Base-by-base conservation (phyloP, 2,329 filamentous ascomycete genomes). In the Clathrospora elynae region DNA sequence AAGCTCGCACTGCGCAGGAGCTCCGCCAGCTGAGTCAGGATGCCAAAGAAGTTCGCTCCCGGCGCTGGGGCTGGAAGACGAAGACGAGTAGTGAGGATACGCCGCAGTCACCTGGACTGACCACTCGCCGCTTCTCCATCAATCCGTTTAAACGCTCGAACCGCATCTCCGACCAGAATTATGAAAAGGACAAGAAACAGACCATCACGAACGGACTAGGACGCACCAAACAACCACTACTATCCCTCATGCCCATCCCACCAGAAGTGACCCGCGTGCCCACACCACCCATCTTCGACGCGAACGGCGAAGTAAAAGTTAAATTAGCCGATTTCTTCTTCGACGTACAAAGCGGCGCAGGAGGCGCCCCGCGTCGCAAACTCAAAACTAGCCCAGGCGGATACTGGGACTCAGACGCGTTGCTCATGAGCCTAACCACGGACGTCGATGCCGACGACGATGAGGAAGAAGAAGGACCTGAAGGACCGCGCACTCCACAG, bases 251-350 rank as follows among this genome's bases (percentile, higher is more conserved):
- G 12, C 29, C 18, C 42, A 35, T 59, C 6, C 64, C 66, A 3
- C 64, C 64, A 6, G 66, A 58, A 1, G 24, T 59, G 0, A 28
- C 51, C 1, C 62, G 59, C 1, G 57, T 68, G 6, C 51, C 51
- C 8, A 68, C 64, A 1, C 62, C 66, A 1, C 60, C 64, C 0
- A 39, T 45, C 2, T 58, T 58, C 10, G 60, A 64, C 12, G 13
- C 53, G 7, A 43, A 46, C 6, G 48, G 56, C 18, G 58, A 64
- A 28, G 51, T 67, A 17, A 58, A 57, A 42, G 60, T 57, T 12
- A 64, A 64, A 35, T 49, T 67, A 2, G 60, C 56, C n/a, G 50
- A 64, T 29, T 70, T 69, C 37, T 63, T 64, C 49, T 68, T 70
- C 45, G 64, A 67, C 11, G 37, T 49, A 8, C 49, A 59, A 13